Percentiles rank a stretch among this genome's conserved stretches.
Evolutionary conservation across 345 rosid genomes (phyloP).

Genomic region (Salix brachista): DNA sequence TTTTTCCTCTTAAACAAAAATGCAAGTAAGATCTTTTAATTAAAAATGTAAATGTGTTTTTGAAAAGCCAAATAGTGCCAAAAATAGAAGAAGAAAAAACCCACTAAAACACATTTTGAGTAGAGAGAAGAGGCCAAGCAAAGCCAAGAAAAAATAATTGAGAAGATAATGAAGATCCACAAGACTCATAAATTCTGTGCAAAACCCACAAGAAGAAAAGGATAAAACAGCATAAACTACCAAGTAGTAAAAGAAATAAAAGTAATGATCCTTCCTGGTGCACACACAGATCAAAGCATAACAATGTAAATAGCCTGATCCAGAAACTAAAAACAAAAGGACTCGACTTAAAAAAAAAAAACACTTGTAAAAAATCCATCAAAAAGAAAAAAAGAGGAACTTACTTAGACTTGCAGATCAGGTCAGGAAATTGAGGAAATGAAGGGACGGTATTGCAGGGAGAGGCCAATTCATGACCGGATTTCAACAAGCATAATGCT

Average conservation of each 20-base stretch:
- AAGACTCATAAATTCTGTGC: not conserved
- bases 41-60: no score
- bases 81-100: no score
- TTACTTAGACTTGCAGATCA: conserved; percentile 17
- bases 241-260: not conserved
- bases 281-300: not conserved
- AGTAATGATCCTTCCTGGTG: not conserved
- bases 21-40: no score
- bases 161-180: not conserved
- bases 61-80: no score
- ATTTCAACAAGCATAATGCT: not conserved
- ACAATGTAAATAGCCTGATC: not conserved
- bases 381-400: not conserved
- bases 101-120: not conserved
- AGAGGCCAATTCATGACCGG: conserved; percentile 19
- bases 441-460: not conserved
- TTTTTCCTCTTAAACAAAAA: no score
- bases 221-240: not conserved
- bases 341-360: not conserved
- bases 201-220: not conserved
- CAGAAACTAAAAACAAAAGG: not conserved
- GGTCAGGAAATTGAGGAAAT: not conserved
- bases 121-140: not conserved
- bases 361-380: not conserved
- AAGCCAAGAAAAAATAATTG: not conserved